Conservation (phyloP, 2,329 filamentous ascomycete genomes). For the Hypoxylon sp. region DNA sequence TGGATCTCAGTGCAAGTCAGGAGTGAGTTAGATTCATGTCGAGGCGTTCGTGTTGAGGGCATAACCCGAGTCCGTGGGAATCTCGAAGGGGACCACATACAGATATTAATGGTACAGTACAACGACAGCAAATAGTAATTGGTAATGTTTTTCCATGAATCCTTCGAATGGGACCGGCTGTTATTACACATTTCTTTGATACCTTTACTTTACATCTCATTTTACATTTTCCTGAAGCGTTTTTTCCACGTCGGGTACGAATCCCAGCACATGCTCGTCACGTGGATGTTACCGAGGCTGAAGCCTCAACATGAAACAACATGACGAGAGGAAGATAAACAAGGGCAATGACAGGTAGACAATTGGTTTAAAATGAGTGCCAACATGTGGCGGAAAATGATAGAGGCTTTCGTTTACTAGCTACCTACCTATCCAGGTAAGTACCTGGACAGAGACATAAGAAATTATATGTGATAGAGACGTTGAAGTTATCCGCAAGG, state of each 20-base stretch:
- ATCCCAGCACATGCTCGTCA: neutral
- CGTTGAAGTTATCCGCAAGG: neutral
- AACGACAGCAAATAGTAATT: conserved; percentile 36
- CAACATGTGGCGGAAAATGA: neutral
- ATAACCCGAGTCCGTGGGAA: conserved; percentile 18
- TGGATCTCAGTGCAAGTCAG: conserved; percentile 70
- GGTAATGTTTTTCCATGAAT: conserved; percentile 26
- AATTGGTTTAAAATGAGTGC: neutral
- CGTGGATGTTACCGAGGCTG: neutral
- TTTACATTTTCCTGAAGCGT: neutral
- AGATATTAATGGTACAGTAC: conserved; percentile 26
- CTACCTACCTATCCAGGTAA: neutral
- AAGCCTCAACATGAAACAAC: neutral
- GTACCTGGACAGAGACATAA: neutral
- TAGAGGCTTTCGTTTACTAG: neutral
- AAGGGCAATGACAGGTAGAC: neutral
- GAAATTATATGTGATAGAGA: neutral
- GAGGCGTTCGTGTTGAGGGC: conserved; percentile 32
- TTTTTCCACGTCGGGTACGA: neutral
- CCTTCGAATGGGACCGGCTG: conserved; percentile 3
- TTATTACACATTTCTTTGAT: conserved; percentile 3
- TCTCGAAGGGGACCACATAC: conserved; percentile 12
- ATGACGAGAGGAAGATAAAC: neutral
- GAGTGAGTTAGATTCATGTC: conserved; percentile 52
- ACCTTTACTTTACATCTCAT: neutral